phyloP scores from a whole-genome alignment of 2,329 filamentous ascomycete species.

The Sclerotinia borealis region DNA sequence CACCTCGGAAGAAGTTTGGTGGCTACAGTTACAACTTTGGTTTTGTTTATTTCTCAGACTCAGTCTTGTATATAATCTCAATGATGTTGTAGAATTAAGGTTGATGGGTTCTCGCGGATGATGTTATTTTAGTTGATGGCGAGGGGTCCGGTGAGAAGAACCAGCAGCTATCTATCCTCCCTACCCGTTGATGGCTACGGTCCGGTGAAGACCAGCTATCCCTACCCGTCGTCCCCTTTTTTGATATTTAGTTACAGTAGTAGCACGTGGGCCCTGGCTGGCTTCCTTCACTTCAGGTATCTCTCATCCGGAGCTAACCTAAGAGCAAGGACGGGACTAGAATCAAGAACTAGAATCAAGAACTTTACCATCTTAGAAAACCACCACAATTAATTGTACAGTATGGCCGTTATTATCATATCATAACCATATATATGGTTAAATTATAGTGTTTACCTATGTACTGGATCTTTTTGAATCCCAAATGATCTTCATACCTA shows the following conservation, averaged over 20 bases:
- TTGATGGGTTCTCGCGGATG: not conserved
- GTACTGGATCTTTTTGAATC: too few relatives aligned
- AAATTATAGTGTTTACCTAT: not conserved
- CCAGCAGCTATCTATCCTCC: not conserved
- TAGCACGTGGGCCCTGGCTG: not conserved
- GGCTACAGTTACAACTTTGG: not conserved
- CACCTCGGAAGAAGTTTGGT: not conserved
- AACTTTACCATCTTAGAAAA: not conserved
- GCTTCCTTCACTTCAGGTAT: too few relatives aligned
- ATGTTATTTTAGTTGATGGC: not conserved
- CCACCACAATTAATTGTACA: not conserved
- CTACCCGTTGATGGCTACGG: not conserved
- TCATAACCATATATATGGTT: too few relatives aligned
- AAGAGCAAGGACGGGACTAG: too few relatives aligned
- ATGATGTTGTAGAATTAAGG: not conserved
- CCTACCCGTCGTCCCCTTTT: not conserved
- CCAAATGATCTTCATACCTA: not conserved
- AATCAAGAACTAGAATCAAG: not conserved
- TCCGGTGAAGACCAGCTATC: not conserved
- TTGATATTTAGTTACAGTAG: not conserved
- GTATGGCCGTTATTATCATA: not conserved
- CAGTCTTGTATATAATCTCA: too few relatives aligned
- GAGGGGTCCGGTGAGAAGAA: not conserved
- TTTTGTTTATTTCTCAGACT: not conserved
- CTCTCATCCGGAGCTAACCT: not conserved